These are phyloP conservation scores for Suhomyces chickasaworum DNA, from an alignment of 1,139 yeast species.

Conservation along the genomic window DNA sequence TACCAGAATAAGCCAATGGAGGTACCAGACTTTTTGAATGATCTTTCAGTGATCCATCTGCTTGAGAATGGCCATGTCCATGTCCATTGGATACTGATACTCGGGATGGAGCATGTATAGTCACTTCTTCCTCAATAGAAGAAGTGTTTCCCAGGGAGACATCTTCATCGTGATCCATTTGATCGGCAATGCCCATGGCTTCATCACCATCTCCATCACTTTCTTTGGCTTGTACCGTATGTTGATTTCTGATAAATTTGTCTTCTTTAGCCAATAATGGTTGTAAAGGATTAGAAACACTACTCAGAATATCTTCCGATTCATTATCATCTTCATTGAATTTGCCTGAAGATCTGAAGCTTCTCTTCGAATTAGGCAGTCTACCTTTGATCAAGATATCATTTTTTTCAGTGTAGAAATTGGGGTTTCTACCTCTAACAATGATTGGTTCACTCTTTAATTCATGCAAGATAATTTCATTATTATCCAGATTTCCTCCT, in stretches of 20 bases:
- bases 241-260: neutral
- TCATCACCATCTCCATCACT: constrained; percentile 5
- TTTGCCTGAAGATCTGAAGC: constrained; percentile 16
- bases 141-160: constrained; percentile 7
- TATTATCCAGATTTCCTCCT: constrained; percentile 25
- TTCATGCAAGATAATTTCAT: constrained; percentile 39
- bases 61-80: neutral
- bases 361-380: constrained; percentile 16
- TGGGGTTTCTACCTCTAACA: constrained; percentile 67
- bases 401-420: constrained; percentile 59
- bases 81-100: neutral
- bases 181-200: neutral
- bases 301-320: constrained; percentile 7
- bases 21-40: constrained; percentile 9
- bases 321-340: constrained; percentile 13
- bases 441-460: constrained; percentile 53
- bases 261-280: neutral
- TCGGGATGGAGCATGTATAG: neutral
- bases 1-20: constrained; percentile 14
- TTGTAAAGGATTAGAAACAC: neutral
- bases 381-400: constrained; percentile 43
- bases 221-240: neutral
- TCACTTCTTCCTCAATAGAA: constrained; percentile 10
- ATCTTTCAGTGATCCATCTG: neutral
- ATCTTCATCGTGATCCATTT: constrained; percentile 15